phyloP scores from a whole-genome alignment of 106 monocot genomes.

The Dioscorea alata region DNA sequence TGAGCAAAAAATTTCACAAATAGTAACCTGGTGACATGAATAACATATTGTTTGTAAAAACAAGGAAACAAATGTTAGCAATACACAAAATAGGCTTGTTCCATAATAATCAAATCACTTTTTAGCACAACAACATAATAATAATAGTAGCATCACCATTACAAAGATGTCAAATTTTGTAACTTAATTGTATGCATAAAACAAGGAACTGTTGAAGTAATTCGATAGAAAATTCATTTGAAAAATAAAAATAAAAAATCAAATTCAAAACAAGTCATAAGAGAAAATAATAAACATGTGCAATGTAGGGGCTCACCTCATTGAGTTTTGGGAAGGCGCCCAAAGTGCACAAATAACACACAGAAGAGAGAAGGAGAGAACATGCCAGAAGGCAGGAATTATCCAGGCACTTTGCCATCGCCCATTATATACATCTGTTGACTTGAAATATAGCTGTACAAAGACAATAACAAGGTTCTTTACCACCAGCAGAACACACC shows the following conservation, averaged over 20 bases:
- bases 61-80: no score
- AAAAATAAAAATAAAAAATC: background rate
- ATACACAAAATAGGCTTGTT: no score
- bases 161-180: background rate
- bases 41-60: no score
- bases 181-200: background rate
- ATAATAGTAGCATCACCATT: background rate
- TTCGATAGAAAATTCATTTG: background rate
- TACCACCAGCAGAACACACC: background rate
- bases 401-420: conserved; percentile 92
- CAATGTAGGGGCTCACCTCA: conserved; percentile 38
- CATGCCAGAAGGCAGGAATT: conserved; percentile 88
- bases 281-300: background rate
- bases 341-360: conserved; percentile 81
- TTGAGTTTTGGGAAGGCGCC: conserved; percentile 91
- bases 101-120: no score
- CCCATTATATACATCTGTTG: conserved; percentile 86
- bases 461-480: conserved; percentile 7
- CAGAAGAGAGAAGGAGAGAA: conserved; percentile 80
- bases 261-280: background rate
- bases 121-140: no score
- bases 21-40: no score
- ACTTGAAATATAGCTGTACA: conserved; percentile 85
- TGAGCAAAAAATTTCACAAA: no score
- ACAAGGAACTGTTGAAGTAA: background rate